Base-by-base conservation (phyloP, 2,329 filamentous ascomycete genomes). In the Pleurostoma richardsiae region DNA sequence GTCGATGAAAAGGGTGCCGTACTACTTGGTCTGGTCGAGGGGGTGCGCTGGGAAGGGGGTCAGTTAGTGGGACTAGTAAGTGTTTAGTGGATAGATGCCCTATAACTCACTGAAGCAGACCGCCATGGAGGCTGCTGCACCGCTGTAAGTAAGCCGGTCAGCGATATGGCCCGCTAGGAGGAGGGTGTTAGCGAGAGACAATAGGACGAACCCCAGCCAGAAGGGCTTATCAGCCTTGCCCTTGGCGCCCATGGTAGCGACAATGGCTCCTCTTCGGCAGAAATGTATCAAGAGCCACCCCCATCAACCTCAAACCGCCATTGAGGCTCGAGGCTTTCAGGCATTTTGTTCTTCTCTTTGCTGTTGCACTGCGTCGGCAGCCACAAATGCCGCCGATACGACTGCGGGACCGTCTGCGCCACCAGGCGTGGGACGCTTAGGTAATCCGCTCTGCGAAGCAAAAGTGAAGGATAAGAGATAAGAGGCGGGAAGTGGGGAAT, bases 21-120 rank as follows among this genome's bases (percentile, higher is more conserved):
- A 69, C 68, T 72, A 72, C 61, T 72, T 72, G 0, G 69, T 71
- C 46, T 72, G 68, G 41, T 72, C 69, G 2, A 72, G 50, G 10
- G 69, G 70, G 49, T 71, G 69, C n/a, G 69, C 68, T 70, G 39
- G 3, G 30, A 36, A 36, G 2, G n/a, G 33, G 8, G 2, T 36
- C 33, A n/a, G 33, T 36, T n/a, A 36, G 33, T 36, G 8, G 33
- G 33, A 8, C 7, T 7, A 36, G n/a, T 8, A 2, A 8, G 2
- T 2, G 8, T 36, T 8, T 36, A n/a, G 33, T n/a, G 2, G 33
- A 36, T 2, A n/a, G 8, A 36, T n/a, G 33, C 33, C n/a, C 33
- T 36, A 19, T 5, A 36, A 61, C 67, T 55, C 52, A 71, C 69
- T 72, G 49, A 71, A 72, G 56, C 69, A 72, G 26, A 70, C 69